Base-by-base conservation (phyloP, 2,329 filamentous ascomycete genomes). In the Alternaria longipes region DNA sequence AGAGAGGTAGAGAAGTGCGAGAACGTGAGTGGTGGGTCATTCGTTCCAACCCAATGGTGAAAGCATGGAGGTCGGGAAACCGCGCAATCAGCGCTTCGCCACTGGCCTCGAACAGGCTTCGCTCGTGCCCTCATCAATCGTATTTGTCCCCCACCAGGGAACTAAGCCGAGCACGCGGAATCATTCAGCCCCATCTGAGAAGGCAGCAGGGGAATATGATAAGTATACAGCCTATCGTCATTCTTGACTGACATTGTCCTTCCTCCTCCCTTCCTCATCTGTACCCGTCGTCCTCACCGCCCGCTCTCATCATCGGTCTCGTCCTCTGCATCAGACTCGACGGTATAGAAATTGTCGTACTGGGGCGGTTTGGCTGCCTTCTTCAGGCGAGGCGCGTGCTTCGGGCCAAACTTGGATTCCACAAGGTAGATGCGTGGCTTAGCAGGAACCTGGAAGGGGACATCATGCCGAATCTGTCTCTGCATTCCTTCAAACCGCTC, bases 401-500 rank as follows among this genome's bases (percentile, higher is more conserved):
- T 26, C 4, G 26, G 26, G 26, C 26, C 7, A 26, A 26, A 26
- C 26, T 26, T 26, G 26, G 26, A 26, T 26, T 26, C 26, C 7
- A 26, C 26, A 26, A 26, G 26, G 32, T 36, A 50, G n/a, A 50
- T 22, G 46, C 28, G 46, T 34, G 46, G 46, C 46, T 50, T 14
- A 50, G 46, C 32, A 50, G 46, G 46, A n/a, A 50, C 32, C 46
- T 50, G 26, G 46, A 38, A 50, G 46, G 46, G 46, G 46, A 50
- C 28, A 50, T 12, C 18, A 50, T 20, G 28, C 46, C 18, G 46
- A 50, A 50, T 50, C 46, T 38, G 46, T 50, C 46, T 50, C 26
- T 47, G 44, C 44, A 20, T 47, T 47, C 28, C 44, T 32, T 24
- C 46, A 50, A 50, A 50, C 46, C 26, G 46, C 46, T 50, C 8